Percentiles rank a stretch among this genome's conserved stretches.
These are phyloP conservation scores for Sugiyamaella sp. DNA, from an alignment of 1,139 yeast species.

Conservation along the genomic window DNA sequence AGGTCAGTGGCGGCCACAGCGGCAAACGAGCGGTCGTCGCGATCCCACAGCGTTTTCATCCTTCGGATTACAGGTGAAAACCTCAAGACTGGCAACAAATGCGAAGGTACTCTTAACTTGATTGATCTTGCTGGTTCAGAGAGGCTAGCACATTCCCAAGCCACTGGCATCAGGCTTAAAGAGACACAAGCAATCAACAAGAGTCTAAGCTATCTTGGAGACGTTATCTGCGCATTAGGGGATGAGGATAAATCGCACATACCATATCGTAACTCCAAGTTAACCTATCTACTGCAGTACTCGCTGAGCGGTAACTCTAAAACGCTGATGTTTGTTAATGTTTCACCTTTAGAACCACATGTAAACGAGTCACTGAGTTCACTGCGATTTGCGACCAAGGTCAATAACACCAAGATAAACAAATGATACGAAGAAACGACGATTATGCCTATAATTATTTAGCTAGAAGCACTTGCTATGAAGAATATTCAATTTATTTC, in stretches of 20 bases:
- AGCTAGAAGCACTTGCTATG: neutral
- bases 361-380: conserved; percentile 81
- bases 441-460: neutral
- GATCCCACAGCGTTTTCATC: conserved; percentile 74
- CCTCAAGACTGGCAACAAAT: conserved; percentile 50
- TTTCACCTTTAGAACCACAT: conserved; percentile 68
- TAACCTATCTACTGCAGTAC: conserved; percentile 82
- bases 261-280: conserved; percentile 60
- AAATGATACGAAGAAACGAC: conserved; percentile 10
- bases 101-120: conserved; percentile 68
- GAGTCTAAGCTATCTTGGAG: conserved; percentile 86
- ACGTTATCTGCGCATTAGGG: conserved; percentile 80
- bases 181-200: conserved; percentile 92
- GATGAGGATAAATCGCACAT: conserved; percentile 45
- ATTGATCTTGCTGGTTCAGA: conserved; percentile 92
- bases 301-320: conserved; percentile 86
- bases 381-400: conserved; percentile 82
- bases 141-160: conserved; percentile 67
- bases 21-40: conserved; percentile 77
- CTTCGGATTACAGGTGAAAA: conserved; percentile 63
- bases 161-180: conserved; percentile 73
- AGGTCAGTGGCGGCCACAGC: conserved; percentile 78
- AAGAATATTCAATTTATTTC: neutral
- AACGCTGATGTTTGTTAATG: conserved; percentile 90
- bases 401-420: conserved; percentile 41